phyloP scores from a whole-genome alignment of 2,329 filamentous ascomycete genomes.

The Alternaria viburni region DNA sequence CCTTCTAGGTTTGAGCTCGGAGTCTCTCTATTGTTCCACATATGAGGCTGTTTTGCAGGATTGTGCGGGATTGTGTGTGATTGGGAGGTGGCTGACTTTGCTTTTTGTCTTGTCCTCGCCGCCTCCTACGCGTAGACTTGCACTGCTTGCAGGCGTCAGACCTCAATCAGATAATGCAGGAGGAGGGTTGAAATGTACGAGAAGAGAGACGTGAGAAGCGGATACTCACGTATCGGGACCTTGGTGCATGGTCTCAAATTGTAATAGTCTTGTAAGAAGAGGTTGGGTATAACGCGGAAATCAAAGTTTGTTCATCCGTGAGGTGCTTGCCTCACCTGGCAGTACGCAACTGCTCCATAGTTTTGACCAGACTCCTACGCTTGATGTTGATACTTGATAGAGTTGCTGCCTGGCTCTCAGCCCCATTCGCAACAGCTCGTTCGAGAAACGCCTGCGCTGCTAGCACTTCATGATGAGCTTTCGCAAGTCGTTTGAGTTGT shows the following conservation, averaged over 20 bases:
- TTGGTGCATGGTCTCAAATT: background rate
- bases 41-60: background rate
- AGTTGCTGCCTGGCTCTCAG: conserved; percentile 13
- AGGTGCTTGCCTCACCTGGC: background rate
- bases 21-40: background rate
- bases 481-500: conserved; percentile 17
- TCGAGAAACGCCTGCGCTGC: conserved; percentile 30
- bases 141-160: background rate
- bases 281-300: conserved; percentile 5
- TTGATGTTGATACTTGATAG: conserved; percentile 28
- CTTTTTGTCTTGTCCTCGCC: background rate
- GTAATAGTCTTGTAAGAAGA: background rate
- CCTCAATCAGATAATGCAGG: background rate
- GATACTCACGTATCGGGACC: background rate
- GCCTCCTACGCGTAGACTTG: background rate
- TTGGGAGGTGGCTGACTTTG: background rate
- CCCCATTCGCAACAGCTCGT: conserved; percentile 31
- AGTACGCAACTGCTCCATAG: background rate
- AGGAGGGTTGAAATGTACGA: background rate
- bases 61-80: background rate
- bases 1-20: background rate
- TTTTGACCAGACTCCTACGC: conserved; percentile 4
- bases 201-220: background rate
- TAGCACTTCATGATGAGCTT: conserved; percentile 29
- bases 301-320: background rate